A percentile compares a stretch with the other conserved stretches of the same genome.
Evolutionary conservation across 2,329 filamentous ascomycete genomes (phyloP).

Genomic region (Aspergillus vadensis): DNA sequence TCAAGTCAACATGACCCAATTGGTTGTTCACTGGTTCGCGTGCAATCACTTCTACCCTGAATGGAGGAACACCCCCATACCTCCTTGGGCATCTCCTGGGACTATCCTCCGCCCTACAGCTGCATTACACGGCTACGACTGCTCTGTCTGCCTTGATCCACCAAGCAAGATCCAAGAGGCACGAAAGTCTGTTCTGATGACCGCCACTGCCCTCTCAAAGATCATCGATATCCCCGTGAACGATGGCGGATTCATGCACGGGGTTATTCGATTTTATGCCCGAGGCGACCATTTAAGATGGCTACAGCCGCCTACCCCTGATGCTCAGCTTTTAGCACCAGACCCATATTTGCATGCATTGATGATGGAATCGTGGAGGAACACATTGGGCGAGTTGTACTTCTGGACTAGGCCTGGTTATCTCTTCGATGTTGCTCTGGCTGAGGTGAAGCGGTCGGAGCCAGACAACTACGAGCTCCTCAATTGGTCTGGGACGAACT

Average conservation of each 20-base stretch:
- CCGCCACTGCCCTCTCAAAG: not conserved
- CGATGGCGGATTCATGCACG: constrained; percentile 7
- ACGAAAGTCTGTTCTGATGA: not conserved
- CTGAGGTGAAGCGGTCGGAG: not conserved
- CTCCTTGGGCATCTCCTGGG: constrained; percentile 5
- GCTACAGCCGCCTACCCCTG: constrained; percentile 4
- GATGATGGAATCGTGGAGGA: not conserved
- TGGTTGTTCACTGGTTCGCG: constrained; percentile 11
- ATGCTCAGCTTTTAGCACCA: not conserved
- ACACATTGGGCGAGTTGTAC: not conserved
- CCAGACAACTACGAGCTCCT: not conserved
- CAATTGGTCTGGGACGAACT: not conserved
- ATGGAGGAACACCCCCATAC: not conserved
- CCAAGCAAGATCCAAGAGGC: not conserved
- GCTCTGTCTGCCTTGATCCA: constrained; percentile 7
- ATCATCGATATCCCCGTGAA: constrained; percentile 9
- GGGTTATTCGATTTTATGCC: constrained; percentile 14
- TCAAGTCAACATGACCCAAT: constrained; percentile 2
- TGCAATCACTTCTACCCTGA: constrained; percentile 8
- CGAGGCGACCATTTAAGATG: constrained; percentile 16
- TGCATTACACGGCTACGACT: constrained; percentile 1
- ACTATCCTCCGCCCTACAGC: not conserved
- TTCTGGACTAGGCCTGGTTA: not conserved
- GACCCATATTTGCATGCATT: not conserved
- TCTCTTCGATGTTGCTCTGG: not conserved